A percentile compares a stretch with the other conserved stretches of the same genome.
Evolutionary conservation across 371 early-diverging fungal genomes (phyloP).

Genomic region (Encephalitozoon hellem): DNA sequence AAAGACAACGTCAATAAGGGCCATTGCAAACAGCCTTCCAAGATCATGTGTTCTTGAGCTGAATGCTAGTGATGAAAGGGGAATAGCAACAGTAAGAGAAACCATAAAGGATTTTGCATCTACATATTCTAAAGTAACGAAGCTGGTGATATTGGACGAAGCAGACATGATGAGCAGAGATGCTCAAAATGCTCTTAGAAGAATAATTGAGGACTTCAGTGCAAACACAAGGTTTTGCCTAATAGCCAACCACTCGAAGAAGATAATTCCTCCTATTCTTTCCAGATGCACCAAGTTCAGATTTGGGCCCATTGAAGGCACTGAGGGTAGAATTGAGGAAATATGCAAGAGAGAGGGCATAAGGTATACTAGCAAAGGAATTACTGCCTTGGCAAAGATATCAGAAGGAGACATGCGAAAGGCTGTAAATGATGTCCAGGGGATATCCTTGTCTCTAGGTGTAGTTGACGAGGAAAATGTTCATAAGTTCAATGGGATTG

Average conservation of each 20-base stretch:
- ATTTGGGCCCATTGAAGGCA: conserved; percentile 78
- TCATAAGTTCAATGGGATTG: conserved; percentile 35
- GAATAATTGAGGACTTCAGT: conserved; percentile 94
- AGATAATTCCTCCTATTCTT: conserved; percentile 92
- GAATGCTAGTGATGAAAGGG: conserved; percentile 97
- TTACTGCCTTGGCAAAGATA: conserved; percentile 68
- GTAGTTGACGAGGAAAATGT: conserved; percentile 28
- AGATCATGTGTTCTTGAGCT: conserved; percentile 78
- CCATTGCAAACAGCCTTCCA: conserved; percentile 72
- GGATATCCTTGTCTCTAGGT: conserved; percentile 37
- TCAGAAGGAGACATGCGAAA: conserved; percentile 89
- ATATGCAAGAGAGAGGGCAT: conserved; percentile 47
- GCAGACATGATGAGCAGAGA: conserved; percentile 95
- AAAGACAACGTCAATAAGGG: conserved; percentile 86
- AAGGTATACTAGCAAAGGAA: conserved; percentile 67
- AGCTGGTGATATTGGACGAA: conserved; percentile 94
- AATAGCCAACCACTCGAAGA: conserved; percentile 90
- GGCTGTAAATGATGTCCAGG: conserved; percentile 68
- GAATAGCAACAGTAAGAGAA: conserved; percentile 82
- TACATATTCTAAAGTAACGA: conserved; percentile 72
- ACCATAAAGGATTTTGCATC: conserved; percentile 91
- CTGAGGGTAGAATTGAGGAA: conserved; percentile 64
- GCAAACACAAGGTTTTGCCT: conserved; percentile 87
- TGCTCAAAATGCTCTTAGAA: conserved; percentile 89
- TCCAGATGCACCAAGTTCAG: conserved; percentile 92